Conservation (phyloP, 805 yeast genomes). For the Starmerella floris region DNA sequence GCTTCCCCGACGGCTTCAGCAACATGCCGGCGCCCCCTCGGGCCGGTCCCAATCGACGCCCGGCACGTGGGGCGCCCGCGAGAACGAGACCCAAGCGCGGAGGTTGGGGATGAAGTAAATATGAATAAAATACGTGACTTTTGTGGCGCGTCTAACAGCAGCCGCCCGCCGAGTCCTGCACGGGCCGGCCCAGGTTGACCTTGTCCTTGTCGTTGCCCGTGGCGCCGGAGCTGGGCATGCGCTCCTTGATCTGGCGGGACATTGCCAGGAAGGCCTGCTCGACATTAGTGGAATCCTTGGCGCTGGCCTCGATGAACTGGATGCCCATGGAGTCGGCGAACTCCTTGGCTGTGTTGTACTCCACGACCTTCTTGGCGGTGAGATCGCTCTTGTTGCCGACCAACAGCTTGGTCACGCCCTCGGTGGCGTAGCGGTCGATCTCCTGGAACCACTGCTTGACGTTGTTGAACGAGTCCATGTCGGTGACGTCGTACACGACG, state of each 20-base stretch:
- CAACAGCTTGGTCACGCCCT: slow-evolving; percentile 87
- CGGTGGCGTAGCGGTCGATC: slow-evolving; percentile 95
- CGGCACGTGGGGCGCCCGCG: too few relatives aligned
- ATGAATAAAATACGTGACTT: neutral
- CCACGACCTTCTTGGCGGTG: slow-evolving; percentile 87
- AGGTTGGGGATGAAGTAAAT: too few relatives aligned
- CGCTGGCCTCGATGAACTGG: slow-evolving; percentile 93
- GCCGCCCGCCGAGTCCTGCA: slow-evolving; percentile 31
- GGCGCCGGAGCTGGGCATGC: slow-evolving; percentile 52
- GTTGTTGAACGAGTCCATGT: slow-evolving; percentile 73
- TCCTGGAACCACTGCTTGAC: slow-evolving; percentile 98
- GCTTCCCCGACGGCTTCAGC: too few relatives aligned
- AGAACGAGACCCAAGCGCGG: too few relatives aligned
- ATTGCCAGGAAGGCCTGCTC: slow-evolving; percentile 97
- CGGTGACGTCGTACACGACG: slow-evolving; percentile 95
- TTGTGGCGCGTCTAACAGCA: slow-evolving; percentile 28
- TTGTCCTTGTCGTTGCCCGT: slow-evolving; percentile 38
- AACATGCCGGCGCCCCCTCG: too few relatives aligned
- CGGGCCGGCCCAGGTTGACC: slow-evolving; percentile 32
- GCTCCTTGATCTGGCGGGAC: slow-evolving; percentile 97
- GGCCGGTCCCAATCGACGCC: too few relatives aligned
- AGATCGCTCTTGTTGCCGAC: slow-evolving; percentile 96
- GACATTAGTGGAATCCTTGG: slow-evolving; percentile 87
- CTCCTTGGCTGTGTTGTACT: slow-evolving; percentile 90
- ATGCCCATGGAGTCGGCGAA: slow-evolving; percentile 91